Base-by-base conservation (phyloP, 2,329 filamentous ascomycete species). In the Talaromyces sp. region DNA sequence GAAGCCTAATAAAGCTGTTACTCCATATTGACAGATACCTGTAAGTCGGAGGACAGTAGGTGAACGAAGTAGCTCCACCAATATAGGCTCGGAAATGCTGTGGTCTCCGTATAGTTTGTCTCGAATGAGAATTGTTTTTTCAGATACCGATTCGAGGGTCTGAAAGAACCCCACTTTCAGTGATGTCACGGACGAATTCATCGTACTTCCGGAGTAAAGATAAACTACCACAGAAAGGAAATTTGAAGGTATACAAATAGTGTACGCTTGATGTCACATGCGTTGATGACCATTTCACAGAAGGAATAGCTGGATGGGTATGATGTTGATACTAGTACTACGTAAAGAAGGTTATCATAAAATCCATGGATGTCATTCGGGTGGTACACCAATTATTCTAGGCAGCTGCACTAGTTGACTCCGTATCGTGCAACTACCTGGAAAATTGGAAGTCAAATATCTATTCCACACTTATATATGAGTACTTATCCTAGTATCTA, bases 11-110 rank as follows among this genome's bases (percentile, higher is more conserved):
- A 78, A 70, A 15, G 73, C 72, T 6, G 76, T 78, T 29, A 80
- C 70, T 29, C 78, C 77, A 61, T 79, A 73, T 67, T 80, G 77
- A 66, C 71, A 72, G 64, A 80, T 72, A 6, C 75, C 76, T 49
- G 65, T 67, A 2, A 80, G 74, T 17, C 77, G 77, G 8, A 68
- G 68, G 13, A 80, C 64, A 15, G 72, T 74, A 0, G 72, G 69
- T 34, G 71, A 75, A 53, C 71, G 73, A 3, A 80, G 73, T 7
- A 80, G 75, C 22, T 78, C 74, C 13, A 76, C 68, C 5, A 80
- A 74, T 1, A 78, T 72, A 1, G 76, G 76, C 62, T 80, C 78
- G 1, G 70, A 68, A 66, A 79, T 69, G 7, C 62, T 67, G 59
- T 76, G 69, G 31, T 70, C 69, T 56, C 77, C 78, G 64, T 80